Percentiles rank a stretch among this genome's conserved stretches.
These are phyloP conservation scores for Glycine tomentella DNA, from an alignment of 306 rosid species.

Conservation along the genomic window DNA sequence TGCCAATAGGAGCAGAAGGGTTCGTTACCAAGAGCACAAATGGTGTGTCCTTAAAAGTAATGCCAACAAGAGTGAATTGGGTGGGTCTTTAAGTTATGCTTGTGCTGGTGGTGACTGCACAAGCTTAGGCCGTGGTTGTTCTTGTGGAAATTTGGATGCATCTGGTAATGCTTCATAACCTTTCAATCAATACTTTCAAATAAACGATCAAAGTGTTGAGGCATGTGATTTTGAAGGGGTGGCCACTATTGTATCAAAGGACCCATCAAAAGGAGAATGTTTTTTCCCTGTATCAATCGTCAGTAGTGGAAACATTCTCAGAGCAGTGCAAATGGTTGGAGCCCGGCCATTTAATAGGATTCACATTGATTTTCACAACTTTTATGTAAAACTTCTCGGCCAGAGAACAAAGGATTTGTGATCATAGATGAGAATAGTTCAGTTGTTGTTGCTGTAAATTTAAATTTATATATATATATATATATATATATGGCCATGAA, in stretches of 20 bases:
- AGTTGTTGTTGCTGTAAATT: not conserved
- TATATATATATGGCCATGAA: not conserved
- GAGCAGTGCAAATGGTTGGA: not conserved
- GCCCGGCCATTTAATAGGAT: constrained; percentile 26
- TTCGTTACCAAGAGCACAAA: constrained; percentile 57
- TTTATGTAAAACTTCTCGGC: not conserved
- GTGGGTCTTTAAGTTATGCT: constrained; percentile 48
- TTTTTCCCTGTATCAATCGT: constrained; percentile 57
- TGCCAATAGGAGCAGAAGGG: constrained; percentile 63
- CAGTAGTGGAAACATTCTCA: constrained; percentile 50
- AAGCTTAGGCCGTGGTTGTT: constrained; percentile 48
- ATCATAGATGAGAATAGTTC: constrained; percentile 10
- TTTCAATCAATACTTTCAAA: constrained; percentile 70
- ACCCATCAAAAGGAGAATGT: constrained; percentile 60
- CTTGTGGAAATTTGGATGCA: constrained; percentile 52
- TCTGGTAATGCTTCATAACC: constrained; percentile 60
- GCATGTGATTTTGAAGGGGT: constrained; percentile 61
- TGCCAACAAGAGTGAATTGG: not conserved
- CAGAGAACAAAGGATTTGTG: not conserved
- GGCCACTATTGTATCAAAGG: constrained; percentile 50
- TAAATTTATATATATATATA: not conserved
- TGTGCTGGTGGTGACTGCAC: constrained; percentile 70
- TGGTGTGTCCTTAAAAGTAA: constrained; percentile 64
- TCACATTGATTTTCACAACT: constrained; percentile 44
- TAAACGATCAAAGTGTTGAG: constrained; percentile 66